Evolutionary conservation across 306 rosid genomes (phyloP).

Genomic region (Cucurbita moschata): DNA sequence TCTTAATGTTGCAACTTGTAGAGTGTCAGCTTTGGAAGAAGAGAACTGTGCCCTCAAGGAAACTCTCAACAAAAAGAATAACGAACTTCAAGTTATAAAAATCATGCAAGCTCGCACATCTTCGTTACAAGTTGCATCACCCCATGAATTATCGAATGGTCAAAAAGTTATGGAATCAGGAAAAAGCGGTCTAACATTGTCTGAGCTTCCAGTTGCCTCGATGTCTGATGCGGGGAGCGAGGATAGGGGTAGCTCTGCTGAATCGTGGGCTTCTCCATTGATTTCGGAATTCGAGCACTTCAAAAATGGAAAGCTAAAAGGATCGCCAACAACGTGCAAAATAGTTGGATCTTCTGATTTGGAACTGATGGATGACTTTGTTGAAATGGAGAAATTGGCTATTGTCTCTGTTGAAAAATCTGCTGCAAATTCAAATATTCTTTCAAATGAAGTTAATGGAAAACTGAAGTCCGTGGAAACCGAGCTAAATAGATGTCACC

Average conservation of each 20-base stretch:
- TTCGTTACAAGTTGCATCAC: slow-evolving; percentile 26
- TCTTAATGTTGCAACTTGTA: slow-evolving; percentile 33
- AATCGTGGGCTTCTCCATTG: slow-evolving; percentile 68
- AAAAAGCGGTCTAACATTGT: slow-evolving; percentile 23
- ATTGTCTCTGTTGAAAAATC: slow-evolving; percentile 44
- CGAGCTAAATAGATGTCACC: slow-evolving; percentile 15
- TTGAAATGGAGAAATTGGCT: slow-evolving; percentile 88
- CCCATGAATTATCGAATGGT: slow-evolving; percentile 22
- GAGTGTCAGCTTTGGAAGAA: slow-evolving; percentile 55
- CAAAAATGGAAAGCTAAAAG: slow-evolving; percentile 40
- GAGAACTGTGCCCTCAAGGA: slow-evolving; percentile 56
- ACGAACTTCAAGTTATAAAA: slow-evolving; percentile 49
- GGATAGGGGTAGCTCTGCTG: slow-evolving; percentile 71
- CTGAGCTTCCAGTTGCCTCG: slow-evolving; percentile 39
- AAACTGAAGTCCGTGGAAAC: slow-evolving; percentile 22
- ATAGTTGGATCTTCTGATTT: slow-evolving; percentile 53
- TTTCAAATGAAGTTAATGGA: slow-evolving; percentile 14
- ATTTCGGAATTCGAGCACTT: slow-evolving; percentile 61
- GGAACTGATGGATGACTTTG: slow-evolving; percentile 79
- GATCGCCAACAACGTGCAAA: slow-evolving; percentile 22
- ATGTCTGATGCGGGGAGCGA: slow-evolving; percentile 66
- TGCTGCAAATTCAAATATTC: slow-evolving; percentile 1
- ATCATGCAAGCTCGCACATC: slow-evolving; percentile 50
- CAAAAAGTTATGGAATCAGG: slow-evolving; percentile 21
- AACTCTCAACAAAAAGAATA: slow-evolving; percentile 26